Base-by-base conservation (phyloP, 345 rosid genomes). In the Euclidium syriacum region DNA sequence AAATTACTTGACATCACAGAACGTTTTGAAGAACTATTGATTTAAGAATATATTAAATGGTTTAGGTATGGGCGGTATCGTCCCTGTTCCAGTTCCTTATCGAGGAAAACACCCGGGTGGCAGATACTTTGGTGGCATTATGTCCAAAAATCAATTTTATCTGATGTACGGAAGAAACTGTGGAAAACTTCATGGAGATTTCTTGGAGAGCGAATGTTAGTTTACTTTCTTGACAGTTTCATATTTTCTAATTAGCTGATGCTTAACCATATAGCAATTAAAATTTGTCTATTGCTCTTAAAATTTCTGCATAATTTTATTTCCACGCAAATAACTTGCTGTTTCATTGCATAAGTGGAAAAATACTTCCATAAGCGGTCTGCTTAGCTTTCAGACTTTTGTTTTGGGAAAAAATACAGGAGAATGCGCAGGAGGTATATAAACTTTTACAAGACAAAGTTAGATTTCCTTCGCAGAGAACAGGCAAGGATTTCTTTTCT, bases 1-100 rank as follows among this genome's bases (percentile, higher is more conserved):
- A 17, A 48, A 19, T 23, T 19, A 44, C 29, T 22, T 39, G 26
- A 6, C 15, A 58, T 6, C 54, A 14, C 1, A 15, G 42, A 40
- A 47, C 7, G 7, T 40, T 48, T 47, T 23, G 40, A 20, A 48
- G 44, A 57, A 19, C 33, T 17, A 1, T 44, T 52, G 5, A 60
- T 30, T 50, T 8, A 49, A 50, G 14, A 47, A 48, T 42, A 29
- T 49, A 35, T 36, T 5, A 15, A 61, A 62, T 53, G 49, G 57
- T 52, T 64, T 56, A 91, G 98, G 81, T 91, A 88, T 71, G 96
- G 98, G 60, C 83, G 96, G 16, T 88, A 88, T 75, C 91, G 92
- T 60, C 98, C 98, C 20, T 76, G 80, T 80, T 67, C 72, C 54
- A 75, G 63, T 73, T 75, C 80, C 62, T 58, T 79, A 73, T 75